phyloP scores from a whole-genome alignment of 768 basidiomycete genomes.

The Tylopilus vinaceipallidus region DNA sequence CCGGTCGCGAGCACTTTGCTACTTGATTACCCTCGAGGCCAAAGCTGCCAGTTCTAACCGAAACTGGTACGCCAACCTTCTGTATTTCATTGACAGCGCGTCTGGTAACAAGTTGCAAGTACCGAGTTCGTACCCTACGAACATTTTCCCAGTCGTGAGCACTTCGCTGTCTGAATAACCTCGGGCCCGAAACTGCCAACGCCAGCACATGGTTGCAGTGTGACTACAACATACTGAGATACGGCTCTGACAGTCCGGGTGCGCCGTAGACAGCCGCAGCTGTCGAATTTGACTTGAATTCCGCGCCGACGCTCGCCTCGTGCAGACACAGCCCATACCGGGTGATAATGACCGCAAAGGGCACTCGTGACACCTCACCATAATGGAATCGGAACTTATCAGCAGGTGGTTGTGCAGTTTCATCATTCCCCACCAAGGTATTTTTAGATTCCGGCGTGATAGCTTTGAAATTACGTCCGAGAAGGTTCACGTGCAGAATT shows the following conservation, averaged over 20 bases:
- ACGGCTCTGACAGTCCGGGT: too few relatives aligned
- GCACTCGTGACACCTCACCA: background rate
- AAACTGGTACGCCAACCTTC: too few relatives aligned
- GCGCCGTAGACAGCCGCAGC: background rate
- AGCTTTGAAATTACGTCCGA: conserved; percentile 13
- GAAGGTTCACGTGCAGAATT: conserved; percentile 8
- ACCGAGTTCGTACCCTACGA: background rate
- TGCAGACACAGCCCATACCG: background rate
- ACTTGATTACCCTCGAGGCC: too few relatives aligned
- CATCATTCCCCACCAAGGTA: background rate
- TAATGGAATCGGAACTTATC: too few relatives aligned
- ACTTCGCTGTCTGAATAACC: background rate
- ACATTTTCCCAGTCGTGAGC: background rate
- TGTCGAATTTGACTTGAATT: background rate
- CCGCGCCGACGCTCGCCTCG: background rate
- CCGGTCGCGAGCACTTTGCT: too few relatives aligned
- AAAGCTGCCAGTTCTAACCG: too few relatives aligned
- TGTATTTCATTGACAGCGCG: too few relatives aligned
- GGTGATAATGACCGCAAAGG: background rate
- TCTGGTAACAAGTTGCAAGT: background rate
- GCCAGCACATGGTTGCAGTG: too few relatives aligned
- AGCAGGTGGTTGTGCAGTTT: too few relatives aligned
- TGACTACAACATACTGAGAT: too few relatives aligned
- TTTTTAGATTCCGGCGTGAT: conserved; percentile 1
- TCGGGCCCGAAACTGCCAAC: background rate